Percentiles rank a stretch among this genome's conserved stretches.
Conservation (phyloP, 108 stramenopile species). For the Cyclotella cryptica region DNA sequence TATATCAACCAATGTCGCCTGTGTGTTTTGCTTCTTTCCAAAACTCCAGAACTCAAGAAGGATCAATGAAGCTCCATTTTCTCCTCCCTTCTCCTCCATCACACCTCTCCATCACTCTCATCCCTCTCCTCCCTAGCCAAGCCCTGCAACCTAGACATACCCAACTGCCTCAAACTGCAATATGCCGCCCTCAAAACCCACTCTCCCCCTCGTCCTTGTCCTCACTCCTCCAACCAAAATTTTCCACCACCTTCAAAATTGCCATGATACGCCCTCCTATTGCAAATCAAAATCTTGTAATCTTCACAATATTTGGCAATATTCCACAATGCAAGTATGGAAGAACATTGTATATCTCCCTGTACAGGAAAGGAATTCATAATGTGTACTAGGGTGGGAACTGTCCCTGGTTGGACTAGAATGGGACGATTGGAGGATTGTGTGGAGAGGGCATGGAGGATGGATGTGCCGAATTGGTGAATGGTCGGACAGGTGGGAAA, state of each 20-base stretch:
- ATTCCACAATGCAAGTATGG: not conserved
- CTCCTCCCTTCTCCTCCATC: too few species aligned
- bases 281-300: too few species aligned
- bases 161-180: not conserved
- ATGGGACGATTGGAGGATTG: not conserved
- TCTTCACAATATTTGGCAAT: not conserved
- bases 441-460: not conserved
- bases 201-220: not conserved
- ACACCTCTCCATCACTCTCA: not conserved
- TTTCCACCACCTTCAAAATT: not conserved
- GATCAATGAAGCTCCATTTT: too few species aligned
- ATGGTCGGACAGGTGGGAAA: too few species aligned
- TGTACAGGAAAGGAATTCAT: not conserved
- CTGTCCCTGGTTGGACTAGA: not conserved
- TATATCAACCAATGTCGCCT: too few species aligned
- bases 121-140: not conserved
- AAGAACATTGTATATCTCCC: not conserved
- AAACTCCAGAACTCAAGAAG: not conserved
- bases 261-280: not conserved
- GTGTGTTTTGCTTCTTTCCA: not conserved
- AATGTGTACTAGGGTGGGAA: not conserved
- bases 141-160: not conserved
- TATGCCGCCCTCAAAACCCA: not conserved
- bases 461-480: too few species aligned
- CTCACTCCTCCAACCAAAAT: not conserved